Conservation (phyloP, 805 yeast genomes). For the Lachancea quebecensis region DNA sequence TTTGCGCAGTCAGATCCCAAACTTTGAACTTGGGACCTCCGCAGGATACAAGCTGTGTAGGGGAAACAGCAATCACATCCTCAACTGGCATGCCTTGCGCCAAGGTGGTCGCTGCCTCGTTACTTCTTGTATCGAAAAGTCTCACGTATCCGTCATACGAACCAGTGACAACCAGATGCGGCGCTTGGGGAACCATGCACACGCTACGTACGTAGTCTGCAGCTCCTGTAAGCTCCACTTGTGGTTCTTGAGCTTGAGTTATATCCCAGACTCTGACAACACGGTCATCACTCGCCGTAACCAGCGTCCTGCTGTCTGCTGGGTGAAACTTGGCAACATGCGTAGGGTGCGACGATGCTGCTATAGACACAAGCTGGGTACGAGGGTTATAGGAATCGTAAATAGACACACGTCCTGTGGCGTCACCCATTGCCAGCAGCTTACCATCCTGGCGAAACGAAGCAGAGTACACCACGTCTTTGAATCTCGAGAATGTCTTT, state of each 20-base stretch:
- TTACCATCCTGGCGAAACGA: conserved; percentile 90
- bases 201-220: conserved; percentile 85
- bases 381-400: conserved; percentile 80
- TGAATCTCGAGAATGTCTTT: conserved; percentile 80
- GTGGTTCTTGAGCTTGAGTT: conserved; percentile 66
- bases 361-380: conserved; percentile 68
- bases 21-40: conserved; percentile 79
- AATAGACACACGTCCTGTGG: conserved; percentile 85
- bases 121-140: conserved; percentile 69
- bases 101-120: conserved; percentile 49
- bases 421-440: conserved; percentile 89
- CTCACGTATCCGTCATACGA: conserved; percentile 87
- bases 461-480: conserved; percentile 87
- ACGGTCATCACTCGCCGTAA: conserved; percentile 90
- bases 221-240: conserved; percentile 63
- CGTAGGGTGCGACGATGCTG: conserved; percentile 81
- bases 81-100: conserved; percentile 81
- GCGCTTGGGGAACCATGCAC: conserved; percentile 64
- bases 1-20: conserved; percentile 83
- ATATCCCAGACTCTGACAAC: conserved; percentile 84
- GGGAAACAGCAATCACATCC: conserved; percentile 67
- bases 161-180: conserved; percentile 82
- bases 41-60: conserved; percentile 66
- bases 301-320: conserved; percentile 52
- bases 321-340: conserved; percentile 90